Conservation (phyloP, 148 eudicot genomes). For the Rheum nobile region DNA sequence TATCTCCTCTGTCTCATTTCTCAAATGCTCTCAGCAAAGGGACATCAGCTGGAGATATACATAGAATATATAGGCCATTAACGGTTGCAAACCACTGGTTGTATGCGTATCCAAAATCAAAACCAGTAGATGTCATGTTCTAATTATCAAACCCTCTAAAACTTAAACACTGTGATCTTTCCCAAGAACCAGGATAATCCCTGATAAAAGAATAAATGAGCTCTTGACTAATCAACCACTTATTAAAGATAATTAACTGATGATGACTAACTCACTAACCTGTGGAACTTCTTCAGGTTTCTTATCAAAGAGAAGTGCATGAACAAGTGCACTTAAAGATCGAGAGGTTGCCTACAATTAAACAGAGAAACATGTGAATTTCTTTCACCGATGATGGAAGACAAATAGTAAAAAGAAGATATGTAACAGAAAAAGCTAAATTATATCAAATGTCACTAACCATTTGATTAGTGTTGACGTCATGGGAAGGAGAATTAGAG, state of each 20-base stretch:
- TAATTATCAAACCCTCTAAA: neutral
- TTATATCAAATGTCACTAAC: constrained; percentile 20
- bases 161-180: neutral
- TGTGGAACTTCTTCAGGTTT: constrained; percentile 91
- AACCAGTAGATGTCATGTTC: neutral
- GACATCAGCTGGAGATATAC: neutral
- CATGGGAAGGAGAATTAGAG: neutral
- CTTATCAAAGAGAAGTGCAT: constrained; percentile 63
- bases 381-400: neutral
- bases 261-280: constrained; percentile 25
- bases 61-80: neutral
- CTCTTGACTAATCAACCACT: neutral
- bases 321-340: constrained; percentile 72
- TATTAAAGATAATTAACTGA: neutral
- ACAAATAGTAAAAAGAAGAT: neutral
- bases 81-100: neutral
- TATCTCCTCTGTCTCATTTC: neutral
- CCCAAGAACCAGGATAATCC: neutral
- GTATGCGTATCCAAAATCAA: neutral
- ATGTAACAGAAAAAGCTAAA: neutral
- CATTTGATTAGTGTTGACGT: constrained; percentile 36
- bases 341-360: constrained; percentile 47
- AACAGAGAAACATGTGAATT: neutral
- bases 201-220: neutral
- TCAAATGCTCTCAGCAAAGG: neutral